Evolutionary conservation across 2,329 filamentous ascomycete species (phyloP), one percentile per base, ranked within the genome.

Genomic region (Sporothrix dimorphospora): DNA sequence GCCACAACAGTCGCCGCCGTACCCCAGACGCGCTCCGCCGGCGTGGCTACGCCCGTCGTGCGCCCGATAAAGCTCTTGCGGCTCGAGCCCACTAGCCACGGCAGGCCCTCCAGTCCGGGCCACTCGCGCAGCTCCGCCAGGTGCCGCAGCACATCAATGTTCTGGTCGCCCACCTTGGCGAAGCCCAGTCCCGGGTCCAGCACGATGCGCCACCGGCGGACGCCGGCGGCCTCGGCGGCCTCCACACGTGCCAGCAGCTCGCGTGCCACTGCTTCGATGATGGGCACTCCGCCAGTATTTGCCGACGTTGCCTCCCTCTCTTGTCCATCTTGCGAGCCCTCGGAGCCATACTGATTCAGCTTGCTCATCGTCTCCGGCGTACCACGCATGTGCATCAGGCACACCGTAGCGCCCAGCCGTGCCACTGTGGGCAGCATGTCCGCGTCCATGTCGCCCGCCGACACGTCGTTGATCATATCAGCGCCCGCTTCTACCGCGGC

Each of bases 101-200:
- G 94, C 21, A 97, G 83, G 0, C 89, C 90, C 71, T 86, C 82
- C 30, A 96, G 81, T 0, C 89, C 90, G 16, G 88, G 87, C 85
- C 88, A 90, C 57, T 83, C 82, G 38, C 90, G 85, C 75, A 97
- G 82, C 75, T 90, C 87, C 9, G 85, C 84, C 42, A 97, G 81
- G 1, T 88, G 82, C 9, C 92, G 85, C 45, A 99, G 83, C 2
- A 99, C 83, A 76, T 94, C 90, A 2, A 98, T 83, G 80, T 98
- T 98, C 80, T 98, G 94, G 53, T 87, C 85, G 70, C 86, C 85
- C 0, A 89, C 90, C 83, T 99, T 99, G 71, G 96, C 94, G 79
- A 99, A 99, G 0, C 96, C 96, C 42, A 99, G 88, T 0, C 96
- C 96, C 0, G 96, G 96, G 79, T 99, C 96, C 1, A 98, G 88